phyloP scores from a whole-genome alignment of 495 filamentous ascomycete genomes.

The Trichocladium uniseriatum region DNA sequence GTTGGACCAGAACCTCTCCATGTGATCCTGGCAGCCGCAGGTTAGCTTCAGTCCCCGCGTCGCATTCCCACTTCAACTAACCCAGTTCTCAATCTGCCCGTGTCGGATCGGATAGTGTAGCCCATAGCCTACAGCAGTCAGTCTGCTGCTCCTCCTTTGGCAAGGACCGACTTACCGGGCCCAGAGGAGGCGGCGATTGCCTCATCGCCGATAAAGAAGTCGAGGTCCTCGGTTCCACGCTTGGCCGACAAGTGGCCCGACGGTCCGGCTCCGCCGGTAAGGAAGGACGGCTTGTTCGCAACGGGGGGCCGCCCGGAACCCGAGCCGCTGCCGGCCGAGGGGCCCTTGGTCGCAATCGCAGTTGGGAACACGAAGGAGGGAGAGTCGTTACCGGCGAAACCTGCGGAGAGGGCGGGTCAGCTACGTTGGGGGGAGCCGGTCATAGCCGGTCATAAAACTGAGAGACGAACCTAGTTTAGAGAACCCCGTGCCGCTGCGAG shows the following conservation, averaged over 20 bases:
- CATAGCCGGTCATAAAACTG: neutral
- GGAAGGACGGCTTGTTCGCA: slow-evolving; percentile 86
- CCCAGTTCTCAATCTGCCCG: slow-evolving; percentile 98
- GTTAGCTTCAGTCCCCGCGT: slow-evolving; percentile 14
- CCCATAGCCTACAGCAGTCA: slow-evolving; percentile 62
- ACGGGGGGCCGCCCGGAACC: slow-evolving; percentile 82
- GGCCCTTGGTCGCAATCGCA: slow-evolving; percentile 90
- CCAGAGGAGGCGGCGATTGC: slow-evolving; percentile 75
- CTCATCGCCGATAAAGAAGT: slow-evolving; percentile 98
- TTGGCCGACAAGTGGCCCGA: slow-evolving; percentile 76
- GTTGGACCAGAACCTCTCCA: slow-evolving; percentile 99
- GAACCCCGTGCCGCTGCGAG: slow-evolving; percentile 86
- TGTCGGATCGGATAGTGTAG: slow-evolving; percentile 96
- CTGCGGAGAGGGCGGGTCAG: slow-evolving; percentile 37
- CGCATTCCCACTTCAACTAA: slow-evolving; percentile 26
- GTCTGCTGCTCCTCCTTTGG: neutral
- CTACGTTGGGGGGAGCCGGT: too few species aligned
- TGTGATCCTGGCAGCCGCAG: slow-evolving; percentile 60
- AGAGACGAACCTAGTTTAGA: slow-evolving; percentile 78
- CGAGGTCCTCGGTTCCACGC: slow-evolving; percentile 92
- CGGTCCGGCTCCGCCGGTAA: slow-evolving; percentile 80
- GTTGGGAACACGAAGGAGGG: slow-evolving; percentile 99
- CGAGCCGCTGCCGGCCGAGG: slow-evolving; percentile 59
- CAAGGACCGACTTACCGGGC: slow-evolving; percentile 49
- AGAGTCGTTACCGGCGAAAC: slow-evolving; percentile 98